Base-by-base conservation (phyloP, 345 rosid genomes). In the Salix arbutifolia region DNA sequence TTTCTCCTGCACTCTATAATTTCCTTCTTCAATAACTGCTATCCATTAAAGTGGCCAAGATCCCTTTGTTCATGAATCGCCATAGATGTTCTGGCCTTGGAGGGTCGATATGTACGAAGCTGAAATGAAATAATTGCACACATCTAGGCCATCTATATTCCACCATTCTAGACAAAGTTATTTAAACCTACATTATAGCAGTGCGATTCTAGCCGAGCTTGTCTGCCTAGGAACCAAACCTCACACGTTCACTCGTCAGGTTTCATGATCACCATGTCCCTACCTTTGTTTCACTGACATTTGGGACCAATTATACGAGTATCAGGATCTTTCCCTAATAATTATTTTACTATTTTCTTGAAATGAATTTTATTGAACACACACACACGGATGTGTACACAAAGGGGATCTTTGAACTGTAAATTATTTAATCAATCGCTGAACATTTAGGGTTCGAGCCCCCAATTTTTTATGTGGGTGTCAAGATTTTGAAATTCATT, bases 161-260 rank as follows among this genome's bases (percentile, higher is more conserved):
- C 28, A 58, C 28, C 62, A 58, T 44, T 69, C 8, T 26, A 40
- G 52, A 46, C 30, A 44, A 26, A 18, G 17, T 53, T 3, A 44
- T 35, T 42, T 38, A 37, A 21, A 37, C 70, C 31, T 33, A 16
- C 23, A 12, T 28, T 33, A 35, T 17, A 44, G 33, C 35, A 44
- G 33, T 8, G 2, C 18, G 52, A 31, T 44, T 65, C 11, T 37
- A 64, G 13, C 21, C 26, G 23, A 25, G 67, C 16, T 64, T 48
- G 80, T 77, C 69, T 10, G 56, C 70, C 38, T 14, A 10, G 74
- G 6, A 16, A 21, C 72, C 65, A 74, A 1, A 67, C 81, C 81
- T 66, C 64, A 2, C 78, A 82, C 72, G 78, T 82, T 66, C 70
- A 42, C 38, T 28, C 31, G 3, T 66, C 71, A 60, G 46, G 44